Evolutionary conservation across 768 basidiomycete genomes (phyloP), one percentile per base, ranked within the genome.

Genomic region (Kwoniella sp.): DNA sequence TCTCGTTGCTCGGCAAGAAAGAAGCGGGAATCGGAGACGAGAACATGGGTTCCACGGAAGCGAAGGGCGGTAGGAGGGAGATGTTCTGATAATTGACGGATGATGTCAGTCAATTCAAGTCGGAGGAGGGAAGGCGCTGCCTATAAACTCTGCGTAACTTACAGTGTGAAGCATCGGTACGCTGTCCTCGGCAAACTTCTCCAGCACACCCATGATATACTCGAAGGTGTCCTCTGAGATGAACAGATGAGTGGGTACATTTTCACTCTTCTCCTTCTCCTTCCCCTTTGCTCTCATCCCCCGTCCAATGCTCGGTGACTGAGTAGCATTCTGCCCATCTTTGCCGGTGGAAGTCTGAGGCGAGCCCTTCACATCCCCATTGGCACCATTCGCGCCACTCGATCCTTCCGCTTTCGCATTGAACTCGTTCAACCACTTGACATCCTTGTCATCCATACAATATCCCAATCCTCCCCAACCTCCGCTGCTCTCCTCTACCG

Each of bases 381-480:
- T n/a, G n/a, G n/a, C 55, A 12, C 55, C 55, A 44, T 55, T 55
- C 47, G 48, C 49, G 15, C 66, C 66, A 24, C 66, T 84, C 65
- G 88, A 90, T 19, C 92, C 92, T 77, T 92, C 91, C 25, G 72
- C 69, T 55, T 74, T 78, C 17, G 70, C 59, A 72, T 97, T 96
- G 75, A 91, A 92, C 81, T 87, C 89, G 71, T 90, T 89, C 30
- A 99, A 85, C 95, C 95, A 99, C 68, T 90, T 89, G 73, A 89
- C 87, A 82, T 98, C 95, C 19, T 89, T 88, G 79, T 98, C 96
- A 72, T 99, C 95, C 90, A 97, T 90, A 68, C 87, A 90, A 76
- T 98, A 97, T 1, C 88, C 87, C 80, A 89, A 89, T 0, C 89
- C 89, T 69, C 89, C 87, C 69, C 84, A 82, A 9, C 86, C 83